These are phyloP conservation scores for Volvariella volvacea DNA, from an alignment of 1,284 basidiomycete species.

Conservation along the genomic window DNA sequence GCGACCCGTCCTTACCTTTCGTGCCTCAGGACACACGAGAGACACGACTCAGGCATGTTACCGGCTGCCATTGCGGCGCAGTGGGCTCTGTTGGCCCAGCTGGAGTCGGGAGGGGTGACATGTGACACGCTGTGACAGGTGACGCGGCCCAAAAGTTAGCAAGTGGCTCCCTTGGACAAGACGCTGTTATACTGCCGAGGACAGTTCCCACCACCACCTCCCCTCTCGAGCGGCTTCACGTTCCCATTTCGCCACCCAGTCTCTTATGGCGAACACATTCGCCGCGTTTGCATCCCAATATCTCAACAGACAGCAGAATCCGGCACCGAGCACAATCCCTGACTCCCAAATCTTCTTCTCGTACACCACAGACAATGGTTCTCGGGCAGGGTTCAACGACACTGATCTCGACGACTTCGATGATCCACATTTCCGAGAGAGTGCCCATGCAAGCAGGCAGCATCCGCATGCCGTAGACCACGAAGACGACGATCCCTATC, in stretches of 20 bases:
- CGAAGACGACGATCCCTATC: slow-evolving; percentile 69
- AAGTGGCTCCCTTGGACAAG: not conserved
- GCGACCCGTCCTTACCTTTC: too few species aligned
- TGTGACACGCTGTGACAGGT: not conserved
- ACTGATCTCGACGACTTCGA: slow-evolving; percentile 61
- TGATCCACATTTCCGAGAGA: slow-evolving; percentile 61
- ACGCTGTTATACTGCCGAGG: not conserved
- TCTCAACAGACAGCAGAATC: slow-evolving; percentile 44
- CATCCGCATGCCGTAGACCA: slow-evolving; percentile 20
- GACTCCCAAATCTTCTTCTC: slow-evolving; percentile 77
- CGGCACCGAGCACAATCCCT: slow-evolving; percentile 21
- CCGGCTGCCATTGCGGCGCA: too few species aligned
- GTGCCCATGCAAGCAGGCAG: slow-evolving; percentile 24
- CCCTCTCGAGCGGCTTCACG: not conserved
- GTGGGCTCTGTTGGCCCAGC: too few species aligned
- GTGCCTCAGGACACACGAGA: too few species aligned
- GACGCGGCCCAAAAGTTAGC: not conserved
- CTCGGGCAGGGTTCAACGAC: slow-evolving; percentile 43
- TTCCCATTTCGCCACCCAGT: slow-evolving; percentile 8
- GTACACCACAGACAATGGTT: slow-evolving; percentile 67
- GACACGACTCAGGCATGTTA: too few species aligned
- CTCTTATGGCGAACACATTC: slow-evolving; percentile 45
- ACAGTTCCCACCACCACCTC: not conserved
- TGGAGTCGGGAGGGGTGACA: too few species aligned
- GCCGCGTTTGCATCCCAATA: slow-evolving; percentile 65